phyloP scores from a whole-genome alignment of 2,329 filamentous ascomycete genomes.

The Tolypocladium amazonense region DNA sequence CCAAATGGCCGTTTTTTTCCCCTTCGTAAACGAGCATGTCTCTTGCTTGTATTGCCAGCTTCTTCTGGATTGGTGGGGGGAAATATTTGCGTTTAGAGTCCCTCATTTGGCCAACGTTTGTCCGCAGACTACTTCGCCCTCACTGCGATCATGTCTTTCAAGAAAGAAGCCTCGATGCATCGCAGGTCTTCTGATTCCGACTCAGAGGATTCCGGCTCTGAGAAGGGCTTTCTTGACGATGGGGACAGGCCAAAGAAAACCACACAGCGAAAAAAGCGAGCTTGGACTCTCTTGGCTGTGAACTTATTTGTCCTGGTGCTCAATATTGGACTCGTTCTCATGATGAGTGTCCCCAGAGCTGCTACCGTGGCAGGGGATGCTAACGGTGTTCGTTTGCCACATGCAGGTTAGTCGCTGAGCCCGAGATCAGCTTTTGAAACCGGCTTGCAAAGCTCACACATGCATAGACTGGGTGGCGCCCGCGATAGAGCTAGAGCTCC shows the following conservation, averaged over 20 bases:
- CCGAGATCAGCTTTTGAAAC: not conserved
- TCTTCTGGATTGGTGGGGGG: not conserved
- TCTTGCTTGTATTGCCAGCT: not conserved
- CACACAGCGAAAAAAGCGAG: not conserved
- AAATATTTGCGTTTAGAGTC: not conserved
- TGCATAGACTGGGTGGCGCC: not conserved
- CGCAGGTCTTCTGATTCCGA: not conserved
- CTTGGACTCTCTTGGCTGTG: not conserved
- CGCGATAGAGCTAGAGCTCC: not conserved
- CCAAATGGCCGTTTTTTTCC: not conserved
- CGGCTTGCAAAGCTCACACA: not conserved
- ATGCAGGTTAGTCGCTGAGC: not conserved
- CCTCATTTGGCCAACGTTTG: not conserved
- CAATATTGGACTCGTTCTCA: not conserved
- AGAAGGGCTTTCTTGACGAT: not conserved
- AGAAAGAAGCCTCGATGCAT: not conserved
- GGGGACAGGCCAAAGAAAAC: not conserved
- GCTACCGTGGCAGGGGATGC: not conserved
- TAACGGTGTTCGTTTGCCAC: not conserved
- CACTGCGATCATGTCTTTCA: not conserved
- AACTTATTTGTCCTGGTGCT: not conserved
- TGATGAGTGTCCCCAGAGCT: not conserved
- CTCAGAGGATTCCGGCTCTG: not conserved
- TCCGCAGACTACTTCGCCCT: not conserved
- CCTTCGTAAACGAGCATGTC: not conserved